A percentile compares a stretch with the other conserved stretches of the same genome.
These are phyloP conservation scores for Cyclanthera cordifolia DNA, from an alignment of 306 rosid genomes.

Conservation along the genomic window DNA sequence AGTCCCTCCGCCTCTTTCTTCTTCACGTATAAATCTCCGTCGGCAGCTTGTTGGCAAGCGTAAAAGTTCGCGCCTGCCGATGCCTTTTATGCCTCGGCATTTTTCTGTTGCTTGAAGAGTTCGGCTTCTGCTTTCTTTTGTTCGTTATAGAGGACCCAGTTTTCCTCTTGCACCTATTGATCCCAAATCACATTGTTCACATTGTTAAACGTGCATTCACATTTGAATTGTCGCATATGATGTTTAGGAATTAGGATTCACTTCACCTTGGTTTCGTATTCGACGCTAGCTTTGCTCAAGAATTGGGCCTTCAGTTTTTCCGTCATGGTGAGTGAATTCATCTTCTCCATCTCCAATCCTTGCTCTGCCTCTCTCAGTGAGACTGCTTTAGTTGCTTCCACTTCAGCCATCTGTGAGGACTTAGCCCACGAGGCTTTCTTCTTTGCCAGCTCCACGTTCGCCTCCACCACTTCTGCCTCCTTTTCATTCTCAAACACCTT, in stretches of 20 bases:
- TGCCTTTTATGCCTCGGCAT: constrained; percentile 21
- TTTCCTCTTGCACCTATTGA: constrained; percentile 26
- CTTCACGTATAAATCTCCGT: constrained; percentile 23
- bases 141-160: constrained; percentile 21
- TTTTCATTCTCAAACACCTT: constrained; percentile 26
- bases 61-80: constrained; percentile 14
- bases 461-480: constrained; percentile 26
- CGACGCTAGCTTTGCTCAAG: constrained; percentile 26
- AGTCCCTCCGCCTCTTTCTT: constrained; percentile 28
- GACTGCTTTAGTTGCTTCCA: constrained; percentile 24
- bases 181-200: not conserved
- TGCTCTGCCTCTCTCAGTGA: constrained; percentile 25
- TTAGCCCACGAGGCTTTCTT: constrained; percentile 19
- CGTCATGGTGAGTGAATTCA: constrained; percentile 22
- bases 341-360: constrained; percentile 20
- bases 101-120: constrained; percentile 18
- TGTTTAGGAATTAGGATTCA: not conserved
- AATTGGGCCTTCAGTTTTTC: constrained; percentile 31
- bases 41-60: constrained; percentile 16
- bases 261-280: constrained; percentile 26
- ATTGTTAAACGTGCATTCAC: not conserved
- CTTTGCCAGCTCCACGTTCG: constrained; percentile 21
- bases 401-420: constrained; percentile 21
- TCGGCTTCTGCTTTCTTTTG: constrained; percentile 23
- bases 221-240: not conserved